Conservation (phyloP, 2,329 filamentous ascomycete species). For the Penicillium sp. region DNA sequence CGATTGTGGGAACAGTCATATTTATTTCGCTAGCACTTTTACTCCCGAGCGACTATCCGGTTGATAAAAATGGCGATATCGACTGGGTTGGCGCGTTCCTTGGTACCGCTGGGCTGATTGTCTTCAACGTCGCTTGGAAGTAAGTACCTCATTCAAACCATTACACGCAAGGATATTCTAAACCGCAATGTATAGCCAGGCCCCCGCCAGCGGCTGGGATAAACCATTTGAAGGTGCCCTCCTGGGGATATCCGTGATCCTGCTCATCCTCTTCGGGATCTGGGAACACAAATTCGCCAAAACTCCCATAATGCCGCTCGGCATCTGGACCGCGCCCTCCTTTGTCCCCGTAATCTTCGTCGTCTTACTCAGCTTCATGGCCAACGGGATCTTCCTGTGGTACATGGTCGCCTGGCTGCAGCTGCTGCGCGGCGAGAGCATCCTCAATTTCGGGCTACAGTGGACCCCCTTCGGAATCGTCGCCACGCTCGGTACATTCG, state of each 20-base stretch:
- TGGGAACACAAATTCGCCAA: slow-evolving; percentile 50
- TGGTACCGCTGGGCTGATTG: slow-evolving; percentile 47
- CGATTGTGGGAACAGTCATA: slow-evolving; percentile 29
- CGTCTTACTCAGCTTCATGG: slow-evolving; percentile 54
- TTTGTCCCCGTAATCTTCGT: slow-evolving; percentile 51
- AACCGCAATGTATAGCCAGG: slow-evolving; percentile 37
- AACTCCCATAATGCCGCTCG: slow-evolving; percentile 52
- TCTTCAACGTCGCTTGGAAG: slow-evolving; percentile 60
- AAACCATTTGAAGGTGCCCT: slow-evolving; percentile 48
- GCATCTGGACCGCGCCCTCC: slow-evolving; percentile 52
- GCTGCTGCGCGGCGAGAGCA: slow-evolving; percentile 46
- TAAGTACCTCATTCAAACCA: slow-evolving; percentile 30
- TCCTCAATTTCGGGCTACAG: slow-evolving; percentile 46
- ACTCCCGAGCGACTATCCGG: slow-evolving; percentile 34
- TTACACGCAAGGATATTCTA: no score
- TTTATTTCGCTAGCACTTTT: slow-evolving; percentile 33
- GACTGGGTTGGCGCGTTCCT: slow-evolving; percentile 49
- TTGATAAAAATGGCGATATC: slow-evolving; percentile 43
- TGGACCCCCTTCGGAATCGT: slow-evolving; percentile 51
- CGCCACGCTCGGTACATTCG: slow-evolving; percentile 41
- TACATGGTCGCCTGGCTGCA: slow-evolving; percentile 55
- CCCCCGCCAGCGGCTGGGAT: slow-evolving; percentile 53
- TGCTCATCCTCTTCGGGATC: slow-evolving; percentile 39
- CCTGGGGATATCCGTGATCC: slow-evolving; percentile 43
- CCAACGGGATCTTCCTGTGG: slow-evolving; percentile 53